These are phyloP conservation scores for Moringa oleifera DNA, from an alignment of 345 rosid species.

Conservation along the genomic window DNA sequence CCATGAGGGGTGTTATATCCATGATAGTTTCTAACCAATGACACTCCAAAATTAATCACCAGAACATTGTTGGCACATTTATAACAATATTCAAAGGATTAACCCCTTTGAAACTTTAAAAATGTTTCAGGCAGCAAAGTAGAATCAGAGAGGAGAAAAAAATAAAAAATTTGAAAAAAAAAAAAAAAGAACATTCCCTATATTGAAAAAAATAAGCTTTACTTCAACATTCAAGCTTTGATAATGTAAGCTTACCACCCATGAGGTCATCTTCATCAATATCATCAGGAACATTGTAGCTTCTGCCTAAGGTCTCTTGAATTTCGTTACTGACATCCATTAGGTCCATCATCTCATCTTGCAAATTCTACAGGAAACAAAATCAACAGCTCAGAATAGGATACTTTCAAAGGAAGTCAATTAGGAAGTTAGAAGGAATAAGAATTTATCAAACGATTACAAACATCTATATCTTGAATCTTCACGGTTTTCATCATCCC, in stretches of 20 bases:
- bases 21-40: too few species aligned
- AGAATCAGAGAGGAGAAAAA: too few species aligned
- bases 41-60: too few species aligned
- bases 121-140: not conserved
- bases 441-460: slow-evolving; percentile 16
- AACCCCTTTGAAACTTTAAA: too few species aligned
- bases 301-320: slow-evolving; percentile 94
- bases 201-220: not conserved
- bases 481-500: slow-evolving; percentile 99
- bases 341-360: slow-evolving; percentile 99
- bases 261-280: slow-evolving; percentile 96
- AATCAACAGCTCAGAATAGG: not conserved
- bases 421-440: slow-evolving; percentile 1
- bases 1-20: not conserved
- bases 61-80: too few species aligned
- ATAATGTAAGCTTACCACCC: slow-evolving; percentile 61
- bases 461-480: slow-evolving; percentile 91
- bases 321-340: slow-evolving; percentile 96
- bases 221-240: not conserved
- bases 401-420: slow-evolving; percentile 7
- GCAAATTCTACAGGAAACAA: slow-evolving; percentile 58
- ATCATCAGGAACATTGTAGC: slow-evolving; percentile 93
- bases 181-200: not conserved
- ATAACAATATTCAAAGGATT: too few species aligned
- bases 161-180: too few species aligned